Evolutionary conservation across 2,329 filamentous ascomycete genomes (phyloP).

Genomic region (Aaosphaeria arxii): DNA sequence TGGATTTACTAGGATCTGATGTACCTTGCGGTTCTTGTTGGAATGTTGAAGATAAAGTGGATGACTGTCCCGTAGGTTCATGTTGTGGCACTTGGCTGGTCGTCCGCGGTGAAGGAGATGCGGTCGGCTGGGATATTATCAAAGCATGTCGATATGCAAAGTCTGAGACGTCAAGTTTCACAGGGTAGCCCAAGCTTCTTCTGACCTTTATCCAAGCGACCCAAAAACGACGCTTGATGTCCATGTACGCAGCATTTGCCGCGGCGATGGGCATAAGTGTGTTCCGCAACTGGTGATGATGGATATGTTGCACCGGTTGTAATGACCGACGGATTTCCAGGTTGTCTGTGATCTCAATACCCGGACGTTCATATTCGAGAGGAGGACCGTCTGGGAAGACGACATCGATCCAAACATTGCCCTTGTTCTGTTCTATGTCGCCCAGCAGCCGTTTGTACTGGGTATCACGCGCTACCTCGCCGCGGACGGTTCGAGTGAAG

Average conservation of each 20-base stretch:
- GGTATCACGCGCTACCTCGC: slow-evolving; percentile 25
- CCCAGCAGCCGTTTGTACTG: slow-evolving; percentile 32
- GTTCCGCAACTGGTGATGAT: slow-evolving; percentile 37
- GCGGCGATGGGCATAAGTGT: slow-evolving; percentile 10
- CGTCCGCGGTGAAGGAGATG: slow-evolving; percentile 5
- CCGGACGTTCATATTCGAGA: slow-evolving; percentile 47
- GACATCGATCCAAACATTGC: slow-evolving; percentile 48
- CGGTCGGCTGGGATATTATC: neutral
- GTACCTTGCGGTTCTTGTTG: neutral
- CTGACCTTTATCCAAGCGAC: neutral
- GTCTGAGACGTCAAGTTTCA: neutral
- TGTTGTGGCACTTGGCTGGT: neutral
- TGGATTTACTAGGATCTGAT: neutral
- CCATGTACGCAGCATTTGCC: slow-evolving; percentile 6
- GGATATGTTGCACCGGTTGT: slow-evolving; percentile 19
- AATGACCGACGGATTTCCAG: slow-evolving; percentile 30
- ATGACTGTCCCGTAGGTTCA: neutral
- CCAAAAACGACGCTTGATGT: neutral
- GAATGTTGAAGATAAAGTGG: neutral
- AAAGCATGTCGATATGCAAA: neutral
- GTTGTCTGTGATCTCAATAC: slow-evolving; percentile 41
- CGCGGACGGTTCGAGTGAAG: slow-evolving; percentile 36
- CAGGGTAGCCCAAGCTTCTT: neutral
- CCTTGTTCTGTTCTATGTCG: slow-evolving; percentile 37
- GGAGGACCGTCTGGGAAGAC: slow-evolving; percentile 49